Conservation (phyloP, 2,329 filamentous ascomycete species). For the Claviceps fusiformis region DNA sequence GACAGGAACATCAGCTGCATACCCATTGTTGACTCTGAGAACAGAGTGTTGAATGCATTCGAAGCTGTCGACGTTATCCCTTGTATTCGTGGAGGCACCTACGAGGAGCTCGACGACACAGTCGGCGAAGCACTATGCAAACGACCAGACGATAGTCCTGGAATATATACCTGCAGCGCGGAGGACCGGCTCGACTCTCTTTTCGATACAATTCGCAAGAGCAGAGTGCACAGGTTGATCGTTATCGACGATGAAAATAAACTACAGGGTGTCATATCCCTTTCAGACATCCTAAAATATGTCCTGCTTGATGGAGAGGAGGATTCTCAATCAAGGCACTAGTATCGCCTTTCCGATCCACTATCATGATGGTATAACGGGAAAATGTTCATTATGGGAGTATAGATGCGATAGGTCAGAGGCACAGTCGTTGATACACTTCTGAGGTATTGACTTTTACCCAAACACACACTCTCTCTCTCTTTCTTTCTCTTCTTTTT, state of each 20-base stretch:
- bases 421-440: not conserved
- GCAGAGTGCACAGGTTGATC: conserved; percentile 81
- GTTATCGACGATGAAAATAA: conserved; percentile 83
- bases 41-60: conserved; percentile 81
- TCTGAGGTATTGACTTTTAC: not conserved
- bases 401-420: not conserved
- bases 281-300: conserved; percentile 95
- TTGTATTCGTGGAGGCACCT: conserved; percentile 83
- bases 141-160: conserved; percentile 79
- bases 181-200: conserved; percentile 89
- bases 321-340: conserved; percentile 18
- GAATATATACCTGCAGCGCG: conserved; percentile 90
- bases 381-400: not conserved
- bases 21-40: conserved; percentile 72
- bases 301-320: conserved; percentile 71
- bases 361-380: not conserved
- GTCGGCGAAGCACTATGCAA: conserved; percentile 84
- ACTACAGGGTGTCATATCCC: conserved; percentile 76
- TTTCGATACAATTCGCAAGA: conserved; percentile 92
- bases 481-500: not conserved
- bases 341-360: not conserved
- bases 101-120: conserved; percentile 75
- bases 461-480: too few relatives aligned
- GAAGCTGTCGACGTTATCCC: conserved; percentile 96
- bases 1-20: conserved; percentile 88